Evolutionary conservation across 2,329 filamentous ascomycete species (phyloP), one percentile per base, ranked within the genome.

Genomic region (Penicillium decumbens): DNA sequence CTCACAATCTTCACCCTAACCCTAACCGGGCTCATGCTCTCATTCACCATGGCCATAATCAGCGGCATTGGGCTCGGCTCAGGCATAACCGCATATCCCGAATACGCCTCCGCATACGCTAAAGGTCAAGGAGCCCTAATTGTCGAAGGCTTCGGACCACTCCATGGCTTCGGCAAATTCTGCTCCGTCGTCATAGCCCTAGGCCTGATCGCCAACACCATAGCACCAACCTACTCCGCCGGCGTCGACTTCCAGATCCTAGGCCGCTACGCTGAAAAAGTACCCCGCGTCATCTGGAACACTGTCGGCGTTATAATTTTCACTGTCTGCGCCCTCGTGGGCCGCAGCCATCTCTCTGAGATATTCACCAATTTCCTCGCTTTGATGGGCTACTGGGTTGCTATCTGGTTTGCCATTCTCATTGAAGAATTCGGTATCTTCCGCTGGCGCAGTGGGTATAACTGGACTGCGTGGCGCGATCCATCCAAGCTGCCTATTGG

Each of bases 291-390:
- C 20, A 64, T 85, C 29, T 88, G 84, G 83, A 84, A 83, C 52
- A 81, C 79, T 0, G 61, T 84, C 3, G 76, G 80, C 2, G 77
- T 82, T 0, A 66, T 87, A 33, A 79, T 87, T 39, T 84, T 82
- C 61, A 80, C 81, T 7, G 77, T 84, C 25, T 84, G 82, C 57
- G 83, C 82, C 0, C 73, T 86, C 13, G 83, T 77, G 0, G 84
- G 84, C 0, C 77, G 82, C 12, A 74, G 77, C 23, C 68, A 82
- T 56, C 74, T 88, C 1, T 78, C 81, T 0, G 75, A 75, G 24
- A 84, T 87, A 50, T 85, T 87, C 63, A 81, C 80, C 9, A 87
- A 87, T 62, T 86, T 87, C 64, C 73, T 87, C 4, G 81, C 82
- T 0, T 69, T 87, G 20, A 87, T 87, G 80, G 84, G 84, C 1